Percentiles rank a stretch among this genome's conserved stretches.
Evolutionary conservation across 2,329 filamentous ascomycete genomes (phyloP).

Genomic region (Pestalotiopsis sp.): DNA sequence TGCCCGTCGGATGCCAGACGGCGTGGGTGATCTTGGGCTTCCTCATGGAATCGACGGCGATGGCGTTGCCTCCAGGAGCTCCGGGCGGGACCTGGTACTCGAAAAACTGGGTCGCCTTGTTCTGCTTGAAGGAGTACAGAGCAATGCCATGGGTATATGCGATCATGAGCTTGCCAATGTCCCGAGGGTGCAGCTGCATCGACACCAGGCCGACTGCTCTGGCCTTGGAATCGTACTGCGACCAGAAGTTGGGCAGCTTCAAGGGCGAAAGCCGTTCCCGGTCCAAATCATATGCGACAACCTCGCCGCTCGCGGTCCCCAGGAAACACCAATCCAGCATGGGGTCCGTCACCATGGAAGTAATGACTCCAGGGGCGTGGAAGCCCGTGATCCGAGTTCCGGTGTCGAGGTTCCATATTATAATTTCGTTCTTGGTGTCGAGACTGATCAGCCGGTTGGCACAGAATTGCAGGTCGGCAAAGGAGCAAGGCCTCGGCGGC

Average conservation of each 20-base stretch:
- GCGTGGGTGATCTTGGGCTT: constrained; percentile 80
- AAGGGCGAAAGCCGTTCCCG: constrained; percentile 75
- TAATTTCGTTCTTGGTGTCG: constrained; percentile 83
- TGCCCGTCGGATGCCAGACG: constrained; percentile 92
- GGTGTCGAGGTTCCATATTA: constrained; percentile 78
- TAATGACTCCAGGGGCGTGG: constrained; percentile 76
- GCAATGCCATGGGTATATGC: constrained; percentile 89
- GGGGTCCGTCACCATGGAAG: constrained; percentile 78
- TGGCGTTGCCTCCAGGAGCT: constrained; percentile 79
- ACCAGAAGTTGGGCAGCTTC: constrained; percentile 86
- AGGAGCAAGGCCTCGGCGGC: constrained; percentile 72
- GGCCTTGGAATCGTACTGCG: constrained; percentile 68
- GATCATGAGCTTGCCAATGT: constrained; percentile 88
- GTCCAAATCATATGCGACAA: constrained; percentile 93
- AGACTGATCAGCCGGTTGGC: constrained; percentile 83
- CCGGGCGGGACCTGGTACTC: constrained; percentile 81
- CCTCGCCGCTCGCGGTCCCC: constrained; percentile 79
- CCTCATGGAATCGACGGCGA: constrained; percentile 62
- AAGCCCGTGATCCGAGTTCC: constrained; percentile 69
- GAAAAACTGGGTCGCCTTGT: constrained; percentile 75
- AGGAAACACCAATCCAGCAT: constrained; percentile 93
- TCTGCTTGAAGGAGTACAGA: constrained; percentile 94
- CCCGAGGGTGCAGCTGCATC: constrained; percentile 84
- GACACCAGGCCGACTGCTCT: constrained; percentile 67
- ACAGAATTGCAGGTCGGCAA: constrained; percentile 80